These are phyloP conservation scores for Acmispon strigosus DNA, from an alignment of 306 rosid genomes.

Conservation along the genomic window DNA sequence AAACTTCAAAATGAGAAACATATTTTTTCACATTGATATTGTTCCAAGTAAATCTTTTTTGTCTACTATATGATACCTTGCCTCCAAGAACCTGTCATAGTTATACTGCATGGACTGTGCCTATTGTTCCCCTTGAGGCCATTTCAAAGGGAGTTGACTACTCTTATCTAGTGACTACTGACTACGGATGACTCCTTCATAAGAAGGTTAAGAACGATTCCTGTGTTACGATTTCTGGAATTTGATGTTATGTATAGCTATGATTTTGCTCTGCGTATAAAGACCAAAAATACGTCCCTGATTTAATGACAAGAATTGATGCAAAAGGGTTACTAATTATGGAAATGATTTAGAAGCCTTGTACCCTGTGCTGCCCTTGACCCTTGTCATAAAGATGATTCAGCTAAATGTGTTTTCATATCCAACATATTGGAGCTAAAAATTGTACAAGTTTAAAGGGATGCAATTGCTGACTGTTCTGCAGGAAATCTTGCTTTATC, in stretches of 20 bases:
- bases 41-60: neutral
- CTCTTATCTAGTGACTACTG: neutral
- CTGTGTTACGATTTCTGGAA: neutral
- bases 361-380: neutral
- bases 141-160: neutral
- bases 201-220: neutral
- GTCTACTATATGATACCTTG: neutral
- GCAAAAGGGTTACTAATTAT: neutral
- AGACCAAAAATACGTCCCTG: neutral
- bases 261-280: neutral
- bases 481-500: slow-evolving; percentile 5
- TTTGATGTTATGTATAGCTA: neutral
- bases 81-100: neutral
- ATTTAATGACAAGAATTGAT: neutral
- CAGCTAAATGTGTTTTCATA: neutral
- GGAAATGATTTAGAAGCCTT: neutral
- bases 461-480: slow-evolving; percentile 3
- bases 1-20: neutral
- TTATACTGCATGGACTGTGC: neutral
- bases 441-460: neutral
- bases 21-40: neutral
- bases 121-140: neutral
- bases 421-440: neutral
- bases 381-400: neutral
- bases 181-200: neutral